These are phyloP conservation scores for Euclidium syriacum DNA, from an alignment of 345 rosid genomes.

Conservation along the genomic window DNA sequence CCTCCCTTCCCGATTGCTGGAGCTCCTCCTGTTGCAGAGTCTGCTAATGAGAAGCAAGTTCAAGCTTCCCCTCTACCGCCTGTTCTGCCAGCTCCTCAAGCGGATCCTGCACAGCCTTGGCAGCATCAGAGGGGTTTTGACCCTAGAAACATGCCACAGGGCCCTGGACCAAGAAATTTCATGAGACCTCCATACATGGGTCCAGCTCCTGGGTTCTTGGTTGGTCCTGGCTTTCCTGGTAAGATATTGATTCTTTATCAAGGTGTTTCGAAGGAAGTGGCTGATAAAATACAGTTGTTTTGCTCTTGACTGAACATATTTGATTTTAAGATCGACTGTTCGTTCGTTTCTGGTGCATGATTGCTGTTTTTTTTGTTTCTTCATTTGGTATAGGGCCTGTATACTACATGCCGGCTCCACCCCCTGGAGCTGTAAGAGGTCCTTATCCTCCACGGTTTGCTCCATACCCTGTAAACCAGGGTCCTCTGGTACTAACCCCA, in stretches of 20 bases:
- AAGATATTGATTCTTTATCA: slow-evolving; percentile 28
- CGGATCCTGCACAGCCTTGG: slow-evolving; percentile 63
- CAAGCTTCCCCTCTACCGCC: slow-evolving; percentile 53
- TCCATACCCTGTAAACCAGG: slow-evolving; percentile 55
- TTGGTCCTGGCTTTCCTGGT: slow-evolving; percentile 80
- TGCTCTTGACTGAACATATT: background rate
- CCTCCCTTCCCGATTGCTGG: slow-evolving; percentile 63
- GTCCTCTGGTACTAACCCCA: slow-evolving; percentile 40
- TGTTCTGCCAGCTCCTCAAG: slow-evolving; percentile 49
- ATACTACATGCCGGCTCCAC: slow-evolving; percentile 59
- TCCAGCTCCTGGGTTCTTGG: slow-evolving; percentile 67
- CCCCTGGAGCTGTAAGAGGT: slow-evolving; percentile 74
- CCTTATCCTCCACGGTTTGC: slow-evolving; percentile 55
- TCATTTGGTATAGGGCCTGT: slow-evolving; percentile 49
- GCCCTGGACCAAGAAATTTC: slow-evolving; percentile 64
- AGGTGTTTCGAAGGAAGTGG: background rate
- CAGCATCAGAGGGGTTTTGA: slow-evolving; percentile 59
- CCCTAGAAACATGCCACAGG: slow-evolving; percentile 52
- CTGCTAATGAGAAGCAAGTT: slow-evolving; percentile 52
- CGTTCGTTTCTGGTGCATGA: background rate
- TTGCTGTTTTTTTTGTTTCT: slow-evolving; percentile 6
- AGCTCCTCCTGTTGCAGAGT: slow-evolving; percentile 50
- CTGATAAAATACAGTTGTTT: background rate
- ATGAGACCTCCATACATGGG: slow-evolving; percentile 55
- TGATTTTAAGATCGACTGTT: background rate